Percentiles rank a stretch among this genome's conserved stretches.
These are phyloP conservation scores for Capronia coronata DNA, from an alignment of 2,329 filamentous ascomycete genomes.

Conservation along the genomic window DNA sequence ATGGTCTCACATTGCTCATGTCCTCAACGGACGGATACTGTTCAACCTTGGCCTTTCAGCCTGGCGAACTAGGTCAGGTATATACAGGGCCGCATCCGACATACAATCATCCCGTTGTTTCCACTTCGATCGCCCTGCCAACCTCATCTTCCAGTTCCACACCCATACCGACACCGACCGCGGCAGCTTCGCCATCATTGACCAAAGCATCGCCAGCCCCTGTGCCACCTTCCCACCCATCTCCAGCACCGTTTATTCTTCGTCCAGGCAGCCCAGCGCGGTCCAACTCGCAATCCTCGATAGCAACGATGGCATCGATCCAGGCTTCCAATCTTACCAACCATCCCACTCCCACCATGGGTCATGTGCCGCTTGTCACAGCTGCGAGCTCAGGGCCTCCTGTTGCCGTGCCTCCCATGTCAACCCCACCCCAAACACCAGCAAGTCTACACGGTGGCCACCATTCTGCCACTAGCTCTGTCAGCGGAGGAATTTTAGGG, in stretches of 20 bases:
- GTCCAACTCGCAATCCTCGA: conserved; percentile 78
- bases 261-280: conserved; percentile 72
- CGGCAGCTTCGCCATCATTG: conserved; percentile 56
- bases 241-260: conserved; percentile 45
- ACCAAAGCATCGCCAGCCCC: conserved; percentile 52
- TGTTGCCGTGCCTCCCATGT: conserved; percentile 58
- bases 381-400: conserved; percentile 58
- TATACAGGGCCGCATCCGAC: conserved; percentile 62
- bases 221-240: conserved; percentile 51
- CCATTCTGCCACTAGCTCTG: conserved; percentile 51
- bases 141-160: conserved; percentile 49
- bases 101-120: conserved; percentile 29
- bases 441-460: conserved; percentile 38
- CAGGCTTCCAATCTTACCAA: conserved; percentile 53
- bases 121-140: conserved; percentile 33
- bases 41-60: conserved; percentile 75
- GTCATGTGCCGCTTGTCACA: conserved; percentile 68
- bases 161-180: conserved; percentile 64
- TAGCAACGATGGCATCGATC: conserved; percentile 54
- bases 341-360: conserved; percentile 71
- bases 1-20: conserved; percentile 75
- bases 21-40: conserved; percentile 99
- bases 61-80: conserved; percentile 75
- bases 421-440: conserved; percentile 87
- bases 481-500: conserved; percentile 49